Evolutionary conservation across 1,284 basidiomycete genomes (phyloP).

Genomic region (Marasmius fiardii): DNA sequence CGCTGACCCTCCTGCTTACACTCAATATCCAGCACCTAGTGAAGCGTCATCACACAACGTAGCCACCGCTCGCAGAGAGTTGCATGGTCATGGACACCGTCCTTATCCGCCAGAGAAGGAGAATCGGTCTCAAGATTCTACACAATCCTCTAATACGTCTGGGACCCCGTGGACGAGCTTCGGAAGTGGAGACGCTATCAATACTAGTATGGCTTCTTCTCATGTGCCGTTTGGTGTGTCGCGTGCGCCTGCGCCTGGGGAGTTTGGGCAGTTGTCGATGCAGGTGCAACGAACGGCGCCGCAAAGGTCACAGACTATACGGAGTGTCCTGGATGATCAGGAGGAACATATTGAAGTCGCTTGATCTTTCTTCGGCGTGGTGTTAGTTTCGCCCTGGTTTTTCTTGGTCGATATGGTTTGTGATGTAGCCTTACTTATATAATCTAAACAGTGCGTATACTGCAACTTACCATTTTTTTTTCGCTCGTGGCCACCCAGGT

Average conservation of each 20-base stretch:
- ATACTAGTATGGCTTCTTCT: not conserved
- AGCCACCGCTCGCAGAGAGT: conserved; percentile 4
- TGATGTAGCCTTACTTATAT: too few species aligned
- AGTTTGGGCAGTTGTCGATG: not conserved
- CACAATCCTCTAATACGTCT: not conserved
- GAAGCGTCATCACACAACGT: conserved; percentile 2
- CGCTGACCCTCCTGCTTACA: conserved; percentile 9
- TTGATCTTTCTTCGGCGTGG: too few species aligned
- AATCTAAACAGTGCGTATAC: too few species aligned
- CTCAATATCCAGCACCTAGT: conserved; percentile 1
- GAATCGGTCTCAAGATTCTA: not conserved
- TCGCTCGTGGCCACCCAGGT: too few species aligned
- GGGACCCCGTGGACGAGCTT: not conserved
- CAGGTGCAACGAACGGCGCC: too few species aligned
- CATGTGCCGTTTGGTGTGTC: not conserved
- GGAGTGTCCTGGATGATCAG: too few species aligned
- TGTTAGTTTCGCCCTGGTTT: too few species aligned
- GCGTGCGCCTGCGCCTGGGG: too few species aligned
- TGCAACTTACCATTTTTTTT: too few species aligned
- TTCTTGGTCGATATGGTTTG: too few species aligned
- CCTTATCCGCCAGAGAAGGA: conserved; percentile 1
- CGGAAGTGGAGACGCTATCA: not conserved
- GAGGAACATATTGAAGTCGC: too few species aligned
- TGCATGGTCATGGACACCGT: conserved; percentile 5
- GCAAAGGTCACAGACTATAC: not conserved